A percentile compares a stretch with the other conserved stretches of the same genome.
Conservation (phyloP, 2,329 filamentous ascomycete genomes). For the Fusarium citri region DNA sequence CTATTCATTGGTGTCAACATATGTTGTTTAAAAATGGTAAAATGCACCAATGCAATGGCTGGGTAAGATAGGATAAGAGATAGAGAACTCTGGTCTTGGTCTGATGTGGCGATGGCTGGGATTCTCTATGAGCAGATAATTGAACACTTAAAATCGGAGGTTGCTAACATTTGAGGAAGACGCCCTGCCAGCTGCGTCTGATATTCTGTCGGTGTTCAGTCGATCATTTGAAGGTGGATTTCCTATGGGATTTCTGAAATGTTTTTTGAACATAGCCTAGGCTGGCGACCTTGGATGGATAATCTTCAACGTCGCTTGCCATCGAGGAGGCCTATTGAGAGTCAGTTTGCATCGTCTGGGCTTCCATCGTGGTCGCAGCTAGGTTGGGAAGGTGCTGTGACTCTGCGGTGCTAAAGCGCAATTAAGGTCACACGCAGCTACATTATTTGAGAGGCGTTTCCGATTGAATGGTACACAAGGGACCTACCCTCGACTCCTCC, state of each 20-base stretch:
- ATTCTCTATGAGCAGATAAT: fast-evolving
- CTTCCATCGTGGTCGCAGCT: not conserved
- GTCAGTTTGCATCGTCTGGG: not conserved
- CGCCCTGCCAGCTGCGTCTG: not conserved
- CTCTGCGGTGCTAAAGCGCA: not conserved
- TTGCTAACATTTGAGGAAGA: not conserved
- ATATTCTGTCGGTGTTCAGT: not conserved
- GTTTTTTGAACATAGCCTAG: not conserved
- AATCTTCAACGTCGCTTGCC: not conserved
- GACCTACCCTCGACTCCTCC: not conserved
- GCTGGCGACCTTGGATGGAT: not conserved
- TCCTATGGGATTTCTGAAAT: not conserved
- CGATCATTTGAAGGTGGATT: not conserved
- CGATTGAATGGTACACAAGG: not conserved
- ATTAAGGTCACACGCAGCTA: not conserved
- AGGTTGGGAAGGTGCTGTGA: not conserved
- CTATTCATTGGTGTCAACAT: too few species aligned
- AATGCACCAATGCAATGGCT: too few species aligned
- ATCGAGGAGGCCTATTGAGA: not conserved
- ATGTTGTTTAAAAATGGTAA: too few species aligned
- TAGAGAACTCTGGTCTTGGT: too few species aligned
- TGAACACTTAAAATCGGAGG: not conserved
- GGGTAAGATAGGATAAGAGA: too few species aligned
- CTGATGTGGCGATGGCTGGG: not conserved
- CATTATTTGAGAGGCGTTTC: not conserved